phyloP scores from a whole-genome alignment of 192 early-diverging fungal genomes.

The Backusella liffmaniae region DNA sequence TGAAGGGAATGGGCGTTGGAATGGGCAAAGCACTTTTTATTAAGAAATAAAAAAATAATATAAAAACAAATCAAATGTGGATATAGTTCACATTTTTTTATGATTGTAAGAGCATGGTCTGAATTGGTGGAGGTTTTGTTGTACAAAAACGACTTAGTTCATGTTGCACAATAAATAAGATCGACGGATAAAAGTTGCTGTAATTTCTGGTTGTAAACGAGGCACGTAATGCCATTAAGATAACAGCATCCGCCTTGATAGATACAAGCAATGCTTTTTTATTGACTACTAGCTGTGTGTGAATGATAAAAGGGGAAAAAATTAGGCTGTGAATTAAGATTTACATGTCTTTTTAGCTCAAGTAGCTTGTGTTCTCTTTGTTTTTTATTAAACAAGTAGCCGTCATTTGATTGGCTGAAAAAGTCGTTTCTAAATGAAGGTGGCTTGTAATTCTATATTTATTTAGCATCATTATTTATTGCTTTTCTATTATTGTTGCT shows the following conservation, averaged over 20 bases:
- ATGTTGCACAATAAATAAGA: not conserved
- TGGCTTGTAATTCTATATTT: too few species aligned
- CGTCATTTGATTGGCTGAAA: too few species aligned
- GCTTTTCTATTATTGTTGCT: too few species aligned
- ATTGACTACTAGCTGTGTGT: too few species aligned
- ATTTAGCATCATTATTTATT: too few species aligned
- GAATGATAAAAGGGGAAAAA: too few species aligned
- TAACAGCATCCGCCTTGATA: not conserved
- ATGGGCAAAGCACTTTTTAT: not conserved
- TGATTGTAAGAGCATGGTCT: not conserved
- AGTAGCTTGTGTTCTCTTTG: too few species aligned
- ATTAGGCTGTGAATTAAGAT: too few species aligned
- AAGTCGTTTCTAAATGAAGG: too few species aligned
- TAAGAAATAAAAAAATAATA: constrained; percentile 4
- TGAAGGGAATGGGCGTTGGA: not conserved
- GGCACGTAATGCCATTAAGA: not conserved
- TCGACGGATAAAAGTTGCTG: not conserved
- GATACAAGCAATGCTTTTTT: not conserved
- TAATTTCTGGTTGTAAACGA: not conserved
- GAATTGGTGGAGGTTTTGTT: not conserved
- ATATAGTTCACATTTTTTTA: constrained; percentile 8
- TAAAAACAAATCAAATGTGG: constrained; percentile 5
- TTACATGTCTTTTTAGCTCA: too few species aligned
- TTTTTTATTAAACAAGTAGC: too few species aligned
- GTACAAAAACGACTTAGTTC: not conserved